Conservation (phyloP, 2,329 filamentous ascomycete species). For the Metarhizium rileyi region DNA sequence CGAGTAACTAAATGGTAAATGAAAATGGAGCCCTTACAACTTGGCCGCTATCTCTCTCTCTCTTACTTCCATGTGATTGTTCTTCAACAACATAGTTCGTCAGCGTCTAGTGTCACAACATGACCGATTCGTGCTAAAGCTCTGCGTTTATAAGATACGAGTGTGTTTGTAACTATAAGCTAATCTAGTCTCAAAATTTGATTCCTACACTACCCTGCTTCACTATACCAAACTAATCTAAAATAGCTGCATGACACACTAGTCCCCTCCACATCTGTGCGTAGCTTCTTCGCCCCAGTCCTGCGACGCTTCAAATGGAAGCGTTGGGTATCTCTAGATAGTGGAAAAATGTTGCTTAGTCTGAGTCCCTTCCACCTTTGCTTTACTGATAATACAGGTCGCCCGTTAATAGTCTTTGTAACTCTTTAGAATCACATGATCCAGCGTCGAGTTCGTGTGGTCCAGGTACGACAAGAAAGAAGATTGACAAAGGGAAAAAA, state of each 20-base stretch:
- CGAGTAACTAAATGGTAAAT: no score
- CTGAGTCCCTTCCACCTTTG: slow-evolving; percentile 14
- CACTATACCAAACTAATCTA: not conserved
- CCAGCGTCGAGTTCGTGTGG: slow-evolving; percentile 10
- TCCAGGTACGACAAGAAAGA: not conserved
- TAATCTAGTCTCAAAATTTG: slow-evolving; percentile 2
- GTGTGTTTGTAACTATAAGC: not conserved
- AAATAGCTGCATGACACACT: slow-evolving; percentile 3
- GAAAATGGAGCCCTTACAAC: no score
- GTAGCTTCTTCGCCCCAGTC: slow-evolving; percentile 6
- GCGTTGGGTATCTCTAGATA: slow-evolving; percentile 28
- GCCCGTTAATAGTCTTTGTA: slow-evolving; percentile 13
- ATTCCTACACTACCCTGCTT: not conserved
- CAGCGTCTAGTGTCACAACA: no score
- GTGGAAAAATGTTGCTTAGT: slow-evolving; percentile 20
- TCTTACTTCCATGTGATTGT: no score
- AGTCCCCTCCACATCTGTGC: slow-evolving; percentile 5
- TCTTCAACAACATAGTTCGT: no score
- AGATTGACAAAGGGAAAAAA: not conserved
- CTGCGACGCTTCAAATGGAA: slow-evolving; percentile 7
- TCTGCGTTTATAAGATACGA: no score
- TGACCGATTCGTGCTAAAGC: no score
- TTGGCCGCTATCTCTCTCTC: no score
- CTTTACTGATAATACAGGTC: slow-evolving; percentile 24
- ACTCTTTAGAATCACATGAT: slow-evolving; percentile 12